phyloP scores from a whole-genome alignment of 2,329 filamentous ascomycete species.

The Colletotrichum australisinense region DNA sequence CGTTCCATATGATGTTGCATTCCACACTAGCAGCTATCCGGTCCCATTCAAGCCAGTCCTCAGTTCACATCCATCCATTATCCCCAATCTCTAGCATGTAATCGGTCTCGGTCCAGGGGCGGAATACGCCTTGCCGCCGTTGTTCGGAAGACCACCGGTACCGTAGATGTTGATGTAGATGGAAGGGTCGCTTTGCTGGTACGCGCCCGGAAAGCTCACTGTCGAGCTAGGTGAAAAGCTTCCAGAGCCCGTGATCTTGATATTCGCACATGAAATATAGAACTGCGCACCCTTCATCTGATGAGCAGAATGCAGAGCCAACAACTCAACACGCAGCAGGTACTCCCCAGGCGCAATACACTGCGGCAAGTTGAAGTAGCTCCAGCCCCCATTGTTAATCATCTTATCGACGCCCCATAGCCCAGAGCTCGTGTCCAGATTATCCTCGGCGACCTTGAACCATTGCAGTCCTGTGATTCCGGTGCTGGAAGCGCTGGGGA shows the following conservation, averaged over 20 bases:
- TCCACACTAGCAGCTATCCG: background rate
- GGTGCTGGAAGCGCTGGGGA: conserved; percentile 60
- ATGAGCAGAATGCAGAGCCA: conserved; percentile 63
- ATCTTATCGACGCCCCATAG: conserved; percentile 62
- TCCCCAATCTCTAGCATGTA: conserved; percentile 40
- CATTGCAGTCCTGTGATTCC: conserved; percentile 47
- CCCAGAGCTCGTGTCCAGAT: conserved; percentile 53
- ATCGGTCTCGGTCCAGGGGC: conserved; percentile 50
- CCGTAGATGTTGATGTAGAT: conserved; percentile 62
- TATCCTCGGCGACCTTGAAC: conserved; percentile 58
- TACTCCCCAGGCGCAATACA: conserved; percentile 66
- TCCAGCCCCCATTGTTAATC: conserved; percentile 56
- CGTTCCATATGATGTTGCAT: background rate
- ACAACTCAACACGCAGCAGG: conserved; percentile 64
- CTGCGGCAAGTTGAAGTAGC: conserved; percentile 60
- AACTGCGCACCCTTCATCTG: conserved; percentile 59
- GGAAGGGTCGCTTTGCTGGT: conserved; percentile 54
- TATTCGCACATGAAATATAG: conserved; percentile 67
- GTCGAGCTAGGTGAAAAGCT: conserved; percentile 48
- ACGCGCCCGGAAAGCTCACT: conserved; percentile 58
- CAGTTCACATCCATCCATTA: background rate
- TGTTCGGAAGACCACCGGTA: conserved; percentile 52
- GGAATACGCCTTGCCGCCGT: conserved; percentile 52
- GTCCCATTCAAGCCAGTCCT: background rate
- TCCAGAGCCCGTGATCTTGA: conserved; percentile 61